Conservation (phyloP, 2,329 filamentous ascomycete species). For the Hypoxylon sp. region DNA sequence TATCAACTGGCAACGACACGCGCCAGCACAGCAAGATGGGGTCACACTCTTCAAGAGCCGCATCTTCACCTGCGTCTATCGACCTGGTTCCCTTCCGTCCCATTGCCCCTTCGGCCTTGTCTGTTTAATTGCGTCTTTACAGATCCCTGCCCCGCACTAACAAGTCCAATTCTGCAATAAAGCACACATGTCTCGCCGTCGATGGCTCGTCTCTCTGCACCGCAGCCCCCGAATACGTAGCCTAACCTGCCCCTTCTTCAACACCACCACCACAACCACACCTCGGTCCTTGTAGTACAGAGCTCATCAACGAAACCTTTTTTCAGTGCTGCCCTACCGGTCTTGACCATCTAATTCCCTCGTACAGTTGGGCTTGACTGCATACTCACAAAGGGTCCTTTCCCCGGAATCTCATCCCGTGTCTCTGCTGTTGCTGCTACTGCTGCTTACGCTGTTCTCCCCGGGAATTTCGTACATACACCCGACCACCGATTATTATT, state of each 20-base stretch:
- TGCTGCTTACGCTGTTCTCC: conserved; percentile 40
- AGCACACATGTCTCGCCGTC: conserved; percentile 73
- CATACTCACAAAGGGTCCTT: conserved; percentile 56
- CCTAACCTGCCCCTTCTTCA: conserved; percentile 58
- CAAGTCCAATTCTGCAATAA: conserved; percentile 69
- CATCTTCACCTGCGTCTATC: conserved; percentile 73
- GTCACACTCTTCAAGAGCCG: conserved; percentile 77
- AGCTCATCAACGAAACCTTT: conserved; percentile 50
- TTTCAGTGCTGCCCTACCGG: conserved; percentile 53
- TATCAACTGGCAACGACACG: conserved; percentile 85
- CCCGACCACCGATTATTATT: conserved; percentile 37
- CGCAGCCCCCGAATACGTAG: conserved; percentile 63
- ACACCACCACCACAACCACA: conserved; percentile 56
- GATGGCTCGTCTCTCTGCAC: conserved; percentile 66
- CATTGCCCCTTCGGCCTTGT: conserved; percentile 53
- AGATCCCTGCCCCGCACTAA: conserved; percentile 66
- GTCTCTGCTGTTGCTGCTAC: conserved; percentile 32
- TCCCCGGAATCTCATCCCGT: conserved; percentile 53
- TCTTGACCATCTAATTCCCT: conserved; percentile 53
- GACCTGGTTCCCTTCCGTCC: conserved; percentile 57
- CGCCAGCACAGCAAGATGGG: conserved; percentile 91
- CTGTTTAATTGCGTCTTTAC: conserved; percentile 57
- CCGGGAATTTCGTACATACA: conserved; percentile 48
- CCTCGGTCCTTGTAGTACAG: conserved; percentile 57
- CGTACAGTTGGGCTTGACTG: conserved; percentile 67